Percentiles rank a stretch among this genome's conserved stretches.
Evolutionary conservation across 371 early-diverging fungal genomes (phyloP).

Genomic region (Funneliformis caledonium): DNA sequence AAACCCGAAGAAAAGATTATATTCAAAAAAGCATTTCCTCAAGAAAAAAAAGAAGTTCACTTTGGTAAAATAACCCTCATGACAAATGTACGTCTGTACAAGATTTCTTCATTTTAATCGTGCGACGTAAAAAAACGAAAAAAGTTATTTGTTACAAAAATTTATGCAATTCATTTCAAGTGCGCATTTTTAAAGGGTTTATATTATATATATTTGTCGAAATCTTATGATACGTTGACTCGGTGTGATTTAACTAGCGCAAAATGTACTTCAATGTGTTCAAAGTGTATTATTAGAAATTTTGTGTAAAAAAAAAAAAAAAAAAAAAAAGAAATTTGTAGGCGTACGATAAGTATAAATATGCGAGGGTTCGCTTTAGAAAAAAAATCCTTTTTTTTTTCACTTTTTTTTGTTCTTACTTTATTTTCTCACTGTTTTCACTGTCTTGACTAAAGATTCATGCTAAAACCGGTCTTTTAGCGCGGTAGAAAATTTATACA

Average conservation of each 20-base stretch:
- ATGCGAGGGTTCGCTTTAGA: too few species aligned
- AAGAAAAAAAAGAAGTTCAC: too few species aligned
- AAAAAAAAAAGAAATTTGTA: too few species aligned
- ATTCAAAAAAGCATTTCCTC: too few species aligned
- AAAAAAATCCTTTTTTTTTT: background rate
- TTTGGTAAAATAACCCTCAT: too few species aligned
- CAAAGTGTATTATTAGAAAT: too few species aligned
- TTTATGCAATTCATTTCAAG: background rate
- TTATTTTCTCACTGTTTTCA: too few species aligned
- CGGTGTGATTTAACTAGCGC: background rate
- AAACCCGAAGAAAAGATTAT: too few species aligned
- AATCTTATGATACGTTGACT: background rate
- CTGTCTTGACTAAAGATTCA: too few species aligned
- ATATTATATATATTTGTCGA: background rate
- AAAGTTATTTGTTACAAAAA: background rate
- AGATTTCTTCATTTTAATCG: background rate
- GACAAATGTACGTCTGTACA: too few species aligned
- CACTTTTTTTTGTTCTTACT: background rate
- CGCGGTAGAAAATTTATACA: background rate
- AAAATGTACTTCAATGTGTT: background rate
- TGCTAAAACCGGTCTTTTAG: background rate
- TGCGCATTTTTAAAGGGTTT: background rate
- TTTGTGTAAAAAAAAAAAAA: too few species aligned
- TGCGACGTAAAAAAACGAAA: background rate
- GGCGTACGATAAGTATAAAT: too few species aligned